Conservation (phyloP, 495 filamentous ascomycete genomes). For the Hypoxylon rickii region DNA sequence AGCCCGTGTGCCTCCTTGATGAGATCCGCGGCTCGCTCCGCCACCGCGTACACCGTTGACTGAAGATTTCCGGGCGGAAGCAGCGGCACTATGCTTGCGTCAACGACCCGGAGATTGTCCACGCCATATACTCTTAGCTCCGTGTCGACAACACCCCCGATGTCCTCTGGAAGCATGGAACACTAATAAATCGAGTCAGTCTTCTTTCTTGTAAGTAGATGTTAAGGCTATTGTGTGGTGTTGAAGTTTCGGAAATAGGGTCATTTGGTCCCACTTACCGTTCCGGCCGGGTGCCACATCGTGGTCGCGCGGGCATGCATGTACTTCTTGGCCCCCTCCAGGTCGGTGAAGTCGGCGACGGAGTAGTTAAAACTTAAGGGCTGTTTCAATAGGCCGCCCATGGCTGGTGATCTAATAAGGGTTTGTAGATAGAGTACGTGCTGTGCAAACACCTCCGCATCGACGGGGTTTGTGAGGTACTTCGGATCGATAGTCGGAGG, state of each 20-base stretch:
- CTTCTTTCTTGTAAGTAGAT: neutral
- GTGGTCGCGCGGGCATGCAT: slow-evolving; percentile 1
- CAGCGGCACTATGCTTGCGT: slow-evolving; percentile 59
- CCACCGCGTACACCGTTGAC: slow-evolving; percentile 56
- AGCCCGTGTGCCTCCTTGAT: slow-evolving; percentile 45
- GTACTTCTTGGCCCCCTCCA: slow-evolving; percentile 4
- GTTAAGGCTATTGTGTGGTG: neutral
- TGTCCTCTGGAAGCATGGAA: slow-evolving; percentile 40
- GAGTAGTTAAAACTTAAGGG: neutral
- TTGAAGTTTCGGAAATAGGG: neutral
- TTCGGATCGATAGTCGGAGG: slow-evolving; percentile 56
- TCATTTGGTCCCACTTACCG: neutral
- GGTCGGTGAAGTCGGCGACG: neutral
- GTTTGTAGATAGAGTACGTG: slow-evolving; percentile 6
- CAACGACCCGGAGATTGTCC: slow-evolving; percentile 52
- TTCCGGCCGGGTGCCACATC: slow-evolving; percentile 27
- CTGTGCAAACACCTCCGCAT: slow-evolving; percentile 52
- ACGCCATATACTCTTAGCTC: slow-evolving; percentile 53
- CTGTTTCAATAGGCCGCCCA: slow-evolving; percentile 9
- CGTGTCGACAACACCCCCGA: slow-evolving; percentile 48
- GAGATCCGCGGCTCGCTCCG: slow-evolving; percentile 57
- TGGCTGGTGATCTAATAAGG: neutral
- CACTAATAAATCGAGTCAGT: slow-evolving; percentile 23
- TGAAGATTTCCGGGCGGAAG: slow-evolving; percentile 52
- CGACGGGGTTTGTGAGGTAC: slow-evolving; percentile 58